Evolutionary conservation across 106 monocot genomes (phyloP).

Genomic region (Platanthera zijinensis): DNA sequence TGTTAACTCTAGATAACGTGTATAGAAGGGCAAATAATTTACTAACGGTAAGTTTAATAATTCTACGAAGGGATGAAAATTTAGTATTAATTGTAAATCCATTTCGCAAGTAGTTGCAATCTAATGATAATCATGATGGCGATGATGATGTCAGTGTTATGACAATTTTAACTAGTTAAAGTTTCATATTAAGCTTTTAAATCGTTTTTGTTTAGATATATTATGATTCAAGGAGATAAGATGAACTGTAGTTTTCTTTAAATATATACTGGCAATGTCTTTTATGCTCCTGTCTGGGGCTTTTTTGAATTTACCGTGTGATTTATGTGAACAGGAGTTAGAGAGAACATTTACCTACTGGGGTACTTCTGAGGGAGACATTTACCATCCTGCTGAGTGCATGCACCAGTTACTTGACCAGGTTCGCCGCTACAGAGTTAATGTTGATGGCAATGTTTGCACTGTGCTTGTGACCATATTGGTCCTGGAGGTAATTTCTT

Average conservation of each 20-base stretch:
- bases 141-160: background rate
- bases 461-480: constrained; percentile 44
- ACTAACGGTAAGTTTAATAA: too few species aligned
- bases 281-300: background rate
- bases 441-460: constrained; percentile 47
- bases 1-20: too few species aligned
- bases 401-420: constrained; percentile 49
- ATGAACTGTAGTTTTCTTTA: background rate
- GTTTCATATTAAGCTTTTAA: background rate
- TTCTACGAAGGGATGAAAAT: too few species aligned
- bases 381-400: constrained; percentile 44
- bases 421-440: constrained; percentile 43
- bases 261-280: background rate
- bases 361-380: constrained; percentile 41
- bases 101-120: too few species aligned
- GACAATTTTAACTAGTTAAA: background rate
- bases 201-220: background rate
- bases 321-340: constrained; percentile 29
- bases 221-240: background rate
- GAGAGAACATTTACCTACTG: constrained; percentile 35
- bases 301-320: constrained; percentile 2
- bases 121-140: too few species aligned
- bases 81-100: too few species aligned
- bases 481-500: constrained; percentile 35
- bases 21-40: too few species aligned